Conservation (phyloP, 176 grass and related monocot species). For the Avena insularis region DNA sequence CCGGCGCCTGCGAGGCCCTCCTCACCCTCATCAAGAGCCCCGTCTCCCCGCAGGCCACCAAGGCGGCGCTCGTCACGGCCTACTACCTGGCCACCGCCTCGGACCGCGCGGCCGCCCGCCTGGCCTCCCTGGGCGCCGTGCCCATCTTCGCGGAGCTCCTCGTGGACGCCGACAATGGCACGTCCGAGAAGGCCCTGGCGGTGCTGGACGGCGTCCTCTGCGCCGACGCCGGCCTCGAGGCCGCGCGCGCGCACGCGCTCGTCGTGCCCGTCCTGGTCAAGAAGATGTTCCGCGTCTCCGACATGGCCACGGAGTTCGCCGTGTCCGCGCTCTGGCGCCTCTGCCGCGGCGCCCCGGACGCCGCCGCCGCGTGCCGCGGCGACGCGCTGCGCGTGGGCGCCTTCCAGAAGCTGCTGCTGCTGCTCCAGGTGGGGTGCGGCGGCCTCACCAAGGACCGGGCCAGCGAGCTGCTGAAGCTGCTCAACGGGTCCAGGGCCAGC, state of each 20-base stretch:
- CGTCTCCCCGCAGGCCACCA: conserved; percentile 64
- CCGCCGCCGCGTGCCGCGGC: conserved; percentile 42
- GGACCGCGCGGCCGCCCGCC: conserved; percentile 35
- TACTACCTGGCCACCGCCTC: conserved; percentile 58
- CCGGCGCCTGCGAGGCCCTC: conserved; percentile 49
- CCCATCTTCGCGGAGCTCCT: conserved; percentile 54
- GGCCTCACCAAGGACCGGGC: conserved; percentile 85
- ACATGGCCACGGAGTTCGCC: conserved; percentile 92
- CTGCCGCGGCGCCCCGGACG: conserved; percentile 47
- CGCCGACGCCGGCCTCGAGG: conserved; percentile 45
- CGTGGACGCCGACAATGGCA: conserved; percentile 74
- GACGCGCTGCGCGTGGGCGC: conserved; percentile 83
- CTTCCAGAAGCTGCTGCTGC: conserved; percentile 90
- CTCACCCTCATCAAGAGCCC: conserved; percentile 49
- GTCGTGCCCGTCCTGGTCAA: conserved; percentile 80
- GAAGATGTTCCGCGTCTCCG: conserved; percentile 90
- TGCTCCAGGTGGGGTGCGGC: conserved; percentile 86
- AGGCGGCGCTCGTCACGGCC: conserved; percentile 68
- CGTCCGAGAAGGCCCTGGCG: conserved; percentile 72
- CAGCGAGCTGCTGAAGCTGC: conserved; percentile 75
- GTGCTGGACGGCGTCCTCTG: conserved; percentile 58
- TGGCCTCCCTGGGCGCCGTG: conserved; percentile 47
- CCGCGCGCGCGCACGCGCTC: conserved; percentile 57
- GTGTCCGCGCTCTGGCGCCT: conserved; percentile 92
- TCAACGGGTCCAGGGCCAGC: conserved; percentile 59